Evolutionary conservation across 2,329 filamentous ascomycete species (phyloP).

Genomic region (Allantophomopsis lycopodina): DNA sequence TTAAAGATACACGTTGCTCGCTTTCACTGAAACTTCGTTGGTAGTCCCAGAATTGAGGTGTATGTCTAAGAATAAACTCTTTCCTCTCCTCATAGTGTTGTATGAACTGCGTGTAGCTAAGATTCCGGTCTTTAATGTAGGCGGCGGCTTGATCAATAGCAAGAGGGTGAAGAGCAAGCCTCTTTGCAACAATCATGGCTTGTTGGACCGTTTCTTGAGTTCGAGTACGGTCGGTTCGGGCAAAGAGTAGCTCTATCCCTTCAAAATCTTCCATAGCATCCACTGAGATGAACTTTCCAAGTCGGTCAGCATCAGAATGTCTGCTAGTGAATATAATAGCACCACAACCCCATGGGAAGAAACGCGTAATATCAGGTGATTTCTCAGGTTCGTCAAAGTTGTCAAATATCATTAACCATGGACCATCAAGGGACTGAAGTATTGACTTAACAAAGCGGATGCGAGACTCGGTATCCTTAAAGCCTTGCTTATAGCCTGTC

Average conservation of each 20-base stretch:
- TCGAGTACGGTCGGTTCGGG: no score
- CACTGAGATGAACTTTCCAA: neutral
- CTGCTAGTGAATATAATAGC: neutral
- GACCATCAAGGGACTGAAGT: neutral
- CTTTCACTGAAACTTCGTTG: conserved; percentile 1
- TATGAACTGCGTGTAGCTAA: conserved; percentile 9
- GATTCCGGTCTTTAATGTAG: conserved; percentile 10
- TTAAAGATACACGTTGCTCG: conserved; percentile 6
- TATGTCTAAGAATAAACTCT: conserved; percentile 7
- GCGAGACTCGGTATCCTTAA: neutral
- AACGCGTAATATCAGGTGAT: neutral
- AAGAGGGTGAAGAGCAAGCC: conserved; percentile 4
- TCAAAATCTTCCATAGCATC: no score
- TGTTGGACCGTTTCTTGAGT: no score
- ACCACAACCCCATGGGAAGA: neutral
- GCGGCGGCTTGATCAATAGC: conserved; percentile 16
- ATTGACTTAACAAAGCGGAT: neutral
- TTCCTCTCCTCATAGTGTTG: conserved; percentile 5
- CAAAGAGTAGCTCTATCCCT: no score
- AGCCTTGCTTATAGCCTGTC: no score
- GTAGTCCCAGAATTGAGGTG: conserved; percentile 8
- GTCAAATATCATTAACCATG: neutral
- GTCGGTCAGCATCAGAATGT: neutral
- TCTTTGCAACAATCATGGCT: no score
- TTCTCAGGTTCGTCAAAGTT: neutral